Percentiles rank a stretch among this genome's conserved stretches.
Conservation (phyloP, 2,329 filamentous ascomycete genomes). For the Xylaria sp. region DNA sequence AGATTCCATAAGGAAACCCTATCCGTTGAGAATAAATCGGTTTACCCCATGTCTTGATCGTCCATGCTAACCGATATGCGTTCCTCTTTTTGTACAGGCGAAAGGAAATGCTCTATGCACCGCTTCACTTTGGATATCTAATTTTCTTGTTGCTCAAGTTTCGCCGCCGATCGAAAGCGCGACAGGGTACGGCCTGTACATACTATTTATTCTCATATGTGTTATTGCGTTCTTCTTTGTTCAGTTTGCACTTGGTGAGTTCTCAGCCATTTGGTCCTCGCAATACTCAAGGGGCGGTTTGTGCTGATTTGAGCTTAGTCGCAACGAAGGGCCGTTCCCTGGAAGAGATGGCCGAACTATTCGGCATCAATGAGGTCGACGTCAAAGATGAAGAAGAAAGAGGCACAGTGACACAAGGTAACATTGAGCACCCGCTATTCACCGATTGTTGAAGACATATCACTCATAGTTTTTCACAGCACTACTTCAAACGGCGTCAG, state of each 20-base stretch:
- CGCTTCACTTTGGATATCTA: slow-evolving; percentile 41
- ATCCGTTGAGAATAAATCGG: neutral
- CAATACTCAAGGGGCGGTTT: neutral
- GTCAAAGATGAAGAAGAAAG: slow-evolving; percentile 19
- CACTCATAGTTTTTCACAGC: neutral
- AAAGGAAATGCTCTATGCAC: slow-evolving; percentile 42
- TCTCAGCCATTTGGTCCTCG: neutral
- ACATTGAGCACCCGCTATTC: neutral
- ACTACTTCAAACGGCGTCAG: slow-evolving; percentile 1
- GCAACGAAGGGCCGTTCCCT: slow-evolving; percentile 26
- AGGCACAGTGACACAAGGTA: slow-evolving; percentile 29
- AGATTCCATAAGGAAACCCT: neutral
- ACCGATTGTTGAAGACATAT: neutral
- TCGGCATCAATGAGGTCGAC: slow-evolving; percentile 26
- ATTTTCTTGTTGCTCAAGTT: slow-evolving; percentile 35
- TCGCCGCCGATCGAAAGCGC: slow-evolving; percentile 37
- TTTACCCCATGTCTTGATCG: neutral
- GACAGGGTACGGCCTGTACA: slow-evolving; percentile 38
- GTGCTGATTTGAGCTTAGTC: slow-evolving; percentile 6
- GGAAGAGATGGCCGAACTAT: slow-evolving; percentile 37
- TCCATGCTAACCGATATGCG: neutral
- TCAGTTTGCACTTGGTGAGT: slow-evolving; percentile 35
- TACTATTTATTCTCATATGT: slow-evolving; percentile 37
- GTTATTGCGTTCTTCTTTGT: slow-evolving; percentile 39
- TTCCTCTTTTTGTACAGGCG: slow-evolving; percentile 27